Evolutionary conservation across 805 yeast species (phyloP).

Genomic region (Citeromyces nyonsensis): DNA sequence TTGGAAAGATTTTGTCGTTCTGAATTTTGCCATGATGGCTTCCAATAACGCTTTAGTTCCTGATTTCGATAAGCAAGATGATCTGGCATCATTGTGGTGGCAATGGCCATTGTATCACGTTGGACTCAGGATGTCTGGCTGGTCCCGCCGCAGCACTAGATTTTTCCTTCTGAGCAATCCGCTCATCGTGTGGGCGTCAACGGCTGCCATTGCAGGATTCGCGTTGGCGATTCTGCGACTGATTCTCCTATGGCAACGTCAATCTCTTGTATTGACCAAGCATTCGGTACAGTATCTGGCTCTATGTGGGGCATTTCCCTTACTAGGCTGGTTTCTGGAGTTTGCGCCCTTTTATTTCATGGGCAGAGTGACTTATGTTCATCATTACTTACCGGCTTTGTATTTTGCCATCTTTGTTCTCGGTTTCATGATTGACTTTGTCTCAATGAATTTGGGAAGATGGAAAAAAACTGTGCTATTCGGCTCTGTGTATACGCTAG

Average conservation of each 20-base stretch:
- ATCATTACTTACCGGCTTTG: constrained; percentile 74
- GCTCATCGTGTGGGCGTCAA: constrained; percentile 43
- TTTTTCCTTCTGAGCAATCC: constrained; percentile 63
- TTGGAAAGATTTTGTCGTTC: constrained; percentile 51
- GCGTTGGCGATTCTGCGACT: constrained; percentile 22
- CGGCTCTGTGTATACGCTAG: constrained; percentile 19
- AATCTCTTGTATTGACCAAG: constrained; percentile 18
- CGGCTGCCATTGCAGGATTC: constrained; percentile 28
- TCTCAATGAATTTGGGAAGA: constrained; percentile 16
- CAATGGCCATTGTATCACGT: constrained; percentile 62
- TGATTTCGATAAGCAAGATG: constrained; percentile 56
- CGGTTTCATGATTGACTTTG: constrained; percentile 35
- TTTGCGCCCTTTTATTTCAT: constrained; percentile 61
- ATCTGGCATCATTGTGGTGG: constrained; percentile 66
- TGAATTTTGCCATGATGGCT: constrained; percentile 73
- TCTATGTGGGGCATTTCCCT: constrained; percentile 66
- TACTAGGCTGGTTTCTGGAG: constrained; percentile 73
- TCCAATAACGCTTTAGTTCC: constrained; percentile 74
- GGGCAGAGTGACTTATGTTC: constrained; percentile 81
- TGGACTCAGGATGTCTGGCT: constrained; percentile 67
- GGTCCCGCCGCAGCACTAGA: constrained; percentile 39
- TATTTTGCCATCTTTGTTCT: constrained; percentile 55
- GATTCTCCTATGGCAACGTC: constrained; percentile 55
- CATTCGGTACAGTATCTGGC: constrained; percentile 9
- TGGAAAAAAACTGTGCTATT: constrained; percentile 18